These are phyloP conservation scores for Sarocladium kiliense DNA, from an alignment of 2,329 filamentous ascomycete genomes.

Conservation along the genomic window DNA sequence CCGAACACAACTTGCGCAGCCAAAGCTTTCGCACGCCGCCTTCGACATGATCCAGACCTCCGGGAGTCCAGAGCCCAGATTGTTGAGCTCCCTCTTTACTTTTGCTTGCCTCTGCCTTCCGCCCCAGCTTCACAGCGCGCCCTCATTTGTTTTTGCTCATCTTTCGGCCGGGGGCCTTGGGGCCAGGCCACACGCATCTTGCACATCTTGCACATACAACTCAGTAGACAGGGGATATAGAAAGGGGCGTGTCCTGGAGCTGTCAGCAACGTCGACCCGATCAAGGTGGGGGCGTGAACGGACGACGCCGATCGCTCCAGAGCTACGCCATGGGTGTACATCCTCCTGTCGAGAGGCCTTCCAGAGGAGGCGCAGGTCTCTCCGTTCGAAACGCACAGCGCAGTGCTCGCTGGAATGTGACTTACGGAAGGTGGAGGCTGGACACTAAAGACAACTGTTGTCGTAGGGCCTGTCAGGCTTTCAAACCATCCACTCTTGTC, in stretches of 20 bases:
- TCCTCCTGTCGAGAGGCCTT: neutral
- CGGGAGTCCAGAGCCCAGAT: neutral
- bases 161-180: neutral
- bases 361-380: conserved; percentile 3
- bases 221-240: conserved; percentile 1
- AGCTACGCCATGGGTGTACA: neutral
- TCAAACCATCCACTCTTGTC: neutral
- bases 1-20: neutral
- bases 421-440: conserved; percentile 1
- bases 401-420: neutral
- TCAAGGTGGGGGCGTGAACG: neutral
- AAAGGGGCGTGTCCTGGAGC: conserved; percentile 1
- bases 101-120: neutral
- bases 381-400: neutral
- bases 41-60: neutral
- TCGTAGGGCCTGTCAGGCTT: neutral
- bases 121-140: neutral
- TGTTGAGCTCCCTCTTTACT: neutral
- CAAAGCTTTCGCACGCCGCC: neutral
- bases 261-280: conserved; percentile 7
- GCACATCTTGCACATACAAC: no score
- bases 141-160: neutral
- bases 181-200: neutral
- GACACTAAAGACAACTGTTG: neutral
- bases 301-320: neutral